Evolutionary conservation across 2,329 filamentous ascomycete species (phyloP), one percentile per base, ranked within the genome.

Genomic region (Verticillium nonalfalfae): DNA sequence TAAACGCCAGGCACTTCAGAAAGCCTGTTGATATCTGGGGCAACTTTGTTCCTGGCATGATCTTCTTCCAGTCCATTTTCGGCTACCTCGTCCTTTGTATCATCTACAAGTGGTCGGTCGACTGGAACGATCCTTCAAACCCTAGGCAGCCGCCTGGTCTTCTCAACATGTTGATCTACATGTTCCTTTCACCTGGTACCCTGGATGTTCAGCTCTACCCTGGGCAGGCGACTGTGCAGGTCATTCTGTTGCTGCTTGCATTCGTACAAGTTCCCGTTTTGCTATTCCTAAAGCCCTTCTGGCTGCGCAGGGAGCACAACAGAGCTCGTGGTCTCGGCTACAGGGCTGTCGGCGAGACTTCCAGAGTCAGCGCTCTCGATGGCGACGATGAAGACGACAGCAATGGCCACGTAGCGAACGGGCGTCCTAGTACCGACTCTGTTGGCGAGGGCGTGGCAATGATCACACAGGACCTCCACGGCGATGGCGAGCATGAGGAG

Each of bases 41-140:
- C 67, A 98, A 98, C 78, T 99, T 99, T 72, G 79, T 99, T 57
- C 95, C 95, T 7, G 94, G 95, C 59, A 97, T 99, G 94, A 93
- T 99, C 70, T 99, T 99, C 81, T 98, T 99, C 86, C 96, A 99
- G 79, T 88, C 92, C 66, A 99, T 99, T 73, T 99, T 99, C 67
- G 95, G 95, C 59, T 99, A 99, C 73, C 85, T 99, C 18, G 91
- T 96, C 57, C 81, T 97, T 71, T 92, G 91, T 70, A 97, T 99
- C 71, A 79, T 99, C 68, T 98, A 96, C 84, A 99, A 99, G 79
- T 99, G 96, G 95, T 89, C 85, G 10, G 84, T 97, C 40, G 89
- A 99, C 75, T 99, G 95, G 95, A 69, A 73, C 34, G 76, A 76
- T 60, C 78, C 79, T 57, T 86, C 81, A 11, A 83, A 82, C 52